Conservation (phyloP, 305 asterid species). For the Solanum aculeatissimum region DNA sequence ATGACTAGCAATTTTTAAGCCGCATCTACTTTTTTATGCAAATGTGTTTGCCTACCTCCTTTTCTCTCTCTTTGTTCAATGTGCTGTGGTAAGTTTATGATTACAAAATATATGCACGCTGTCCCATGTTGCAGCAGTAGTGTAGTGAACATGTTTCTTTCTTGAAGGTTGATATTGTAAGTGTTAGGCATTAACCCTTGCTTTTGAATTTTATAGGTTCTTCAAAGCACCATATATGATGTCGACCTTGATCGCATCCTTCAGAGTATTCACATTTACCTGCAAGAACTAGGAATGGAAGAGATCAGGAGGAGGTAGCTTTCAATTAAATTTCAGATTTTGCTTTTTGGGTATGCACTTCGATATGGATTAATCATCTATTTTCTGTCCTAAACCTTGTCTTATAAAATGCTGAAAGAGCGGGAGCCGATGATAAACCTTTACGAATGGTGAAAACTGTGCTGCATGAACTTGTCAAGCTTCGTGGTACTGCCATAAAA, state of each 20-base stretch:
- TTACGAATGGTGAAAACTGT: conserved; percentile 99
- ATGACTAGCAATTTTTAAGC: background rate
- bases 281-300: conserved; percentile 97
- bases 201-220: conserved; percentile 43
- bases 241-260: conserved; percentile 96
- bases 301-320: conserved; percentile 89
- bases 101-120: background rate
- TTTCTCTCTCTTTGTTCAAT: background rate
- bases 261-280: conserved; percentile 92
- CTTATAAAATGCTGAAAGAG: conserved; percentile 36
- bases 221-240: conserved; percentile 88
- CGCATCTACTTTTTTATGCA: background rate
- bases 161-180: background rate
- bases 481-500: conserved; percentile 98
- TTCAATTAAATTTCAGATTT: background rate
- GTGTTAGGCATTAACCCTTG: background rate
- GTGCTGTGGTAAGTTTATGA: background rate
- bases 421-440: conserved; percentile 99
- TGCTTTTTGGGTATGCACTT: background rate
- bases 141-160: background rate
- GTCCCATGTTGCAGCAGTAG: background rate
- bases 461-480: conserved; percentile 97
- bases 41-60: background rate
- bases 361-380: background rate
- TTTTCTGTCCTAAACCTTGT: background rate